Percentiles rank a stretch among this genome's conserved stretches.
Conservation (phyloP, 495 filamentous ascomycete genomes). For the Penicillium macrosclerotiorum region DNA sequence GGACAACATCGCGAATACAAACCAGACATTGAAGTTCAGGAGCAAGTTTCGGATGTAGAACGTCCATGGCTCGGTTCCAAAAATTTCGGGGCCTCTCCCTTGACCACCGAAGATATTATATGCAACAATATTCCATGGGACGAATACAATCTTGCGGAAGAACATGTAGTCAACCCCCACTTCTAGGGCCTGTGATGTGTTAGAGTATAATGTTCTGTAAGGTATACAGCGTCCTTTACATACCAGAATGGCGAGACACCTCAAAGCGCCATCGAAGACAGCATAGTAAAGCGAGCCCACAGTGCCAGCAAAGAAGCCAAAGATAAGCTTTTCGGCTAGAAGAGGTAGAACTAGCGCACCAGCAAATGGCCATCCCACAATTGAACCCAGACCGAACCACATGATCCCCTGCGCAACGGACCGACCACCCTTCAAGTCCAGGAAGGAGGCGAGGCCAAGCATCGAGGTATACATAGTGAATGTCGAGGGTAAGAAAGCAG, state of each 20-base stretch:
- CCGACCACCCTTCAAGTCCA: constrained; percentile 75
- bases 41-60: constrained; percentile 92
- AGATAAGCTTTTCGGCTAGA: constrained; percentile 68
- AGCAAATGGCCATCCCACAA: constrained; percentile 95
- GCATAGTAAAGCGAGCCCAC: constrained; percentile 54
- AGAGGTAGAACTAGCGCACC: constrained; percentile 80
- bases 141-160: constrained; percentile 72
- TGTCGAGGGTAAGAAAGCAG: constrained; percentile 85
- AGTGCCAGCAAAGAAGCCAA: constrained; percentile 59
- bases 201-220: constrained; percentile 20
- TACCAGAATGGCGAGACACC: constrained; percentile 69
- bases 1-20: constrained; percentile 73
- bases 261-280: constrained; percentile 63
- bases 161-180: constrained; percentile 72
- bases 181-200: constrained; percentile 50
- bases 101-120: constrained; percentile 89
- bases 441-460: constrained; percentile 81
- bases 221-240: constrained; percentile 25
- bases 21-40: constrained; percentile 96
- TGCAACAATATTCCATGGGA: constrained; percentile 87
- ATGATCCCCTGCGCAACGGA: constrained; percentile 80
- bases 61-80: constrained; percentile 94
- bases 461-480: constrained; percentile 96
- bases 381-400: constrained; percentile 87
- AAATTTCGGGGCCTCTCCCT: constrained; percentile 83